A percentile compares a stretch with the other conserved stretches of the same genome.
Conservation (phyloP, 202 grass and related monocot species). For the Zizania palustris region DNA sequence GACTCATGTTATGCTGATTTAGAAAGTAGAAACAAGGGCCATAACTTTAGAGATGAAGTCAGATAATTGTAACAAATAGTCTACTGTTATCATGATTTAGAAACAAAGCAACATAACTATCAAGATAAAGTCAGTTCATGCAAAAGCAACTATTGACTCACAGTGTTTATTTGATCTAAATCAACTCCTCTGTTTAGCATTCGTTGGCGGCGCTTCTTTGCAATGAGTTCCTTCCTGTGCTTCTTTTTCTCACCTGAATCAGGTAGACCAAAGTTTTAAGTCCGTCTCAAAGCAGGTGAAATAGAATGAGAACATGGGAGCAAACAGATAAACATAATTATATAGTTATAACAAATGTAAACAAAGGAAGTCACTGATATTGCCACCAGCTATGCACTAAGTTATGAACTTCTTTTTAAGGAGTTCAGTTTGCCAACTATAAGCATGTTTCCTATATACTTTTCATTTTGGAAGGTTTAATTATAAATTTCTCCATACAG, state of each 20-base stretch:
- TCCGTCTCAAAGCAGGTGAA: background rate
- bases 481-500: background rate
- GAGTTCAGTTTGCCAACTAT: background rate
- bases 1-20: too few species aligned
- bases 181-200: conserved; percentile 93
- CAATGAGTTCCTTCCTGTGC: conserved; percentile 73
- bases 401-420: background rate
- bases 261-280: conserved; percentile 27
- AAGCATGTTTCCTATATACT: too few species aligned
- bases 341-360: background rate
- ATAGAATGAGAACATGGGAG: background rate
- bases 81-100: conserved; percentile 18
- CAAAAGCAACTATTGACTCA: conserved; percentile 49
- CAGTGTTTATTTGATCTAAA: conserved; percentile 81
- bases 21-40: too few species aligned
- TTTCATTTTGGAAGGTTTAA: background rate
- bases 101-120: conserved; percentile 7
- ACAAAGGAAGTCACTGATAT: background rate
- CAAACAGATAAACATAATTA: background rate
- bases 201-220: conserved; percentile 74
- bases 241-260: conserved; percentile 87
- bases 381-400: background rate
- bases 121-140: conserved; percentile 21
- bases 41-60: too few species aligned
- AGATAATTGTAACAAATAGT: background rate